Evolutionary conservation across 2,329 filamentous ascomycete species (phyloP).

Genomic region (Penicillium freii): DNA sequence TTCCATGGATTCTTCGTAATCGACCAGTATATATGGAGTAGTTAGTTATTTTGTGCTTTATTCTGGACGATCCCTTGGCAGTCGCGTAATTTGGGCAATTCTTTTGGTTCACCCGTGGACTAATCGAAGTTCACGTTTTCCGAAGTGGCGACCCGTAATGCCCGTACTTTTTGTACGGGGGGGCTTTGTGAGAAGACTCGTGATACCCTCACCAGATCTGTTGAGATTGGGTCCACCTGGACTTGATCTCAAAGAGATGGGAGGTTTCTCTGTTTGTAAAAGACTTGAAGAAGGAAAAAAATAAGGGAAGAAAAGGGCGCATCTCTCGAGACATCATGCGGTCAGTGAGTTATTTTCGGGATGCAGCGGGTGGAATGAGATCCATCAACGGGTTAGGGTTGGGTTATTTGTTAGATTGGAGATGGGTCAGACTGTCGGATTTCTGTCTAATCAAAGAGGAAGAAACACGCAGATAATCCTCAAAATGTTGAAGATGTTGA

Average conservation of each 20-base stretch:
- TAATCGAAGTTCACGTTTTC: constrained; percentile 2
- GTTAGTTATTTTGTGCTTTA: not conserved
- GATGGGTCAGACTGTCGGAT: not conserved
- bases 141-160: not conserved
- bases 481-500: not conserved
- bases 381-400: constrained; percentile 20
- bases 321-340: constrained; percentile 7
- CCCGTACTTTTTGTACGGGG: not conserved
- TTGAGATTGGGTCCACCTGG: not conserved
- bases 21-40: too few relatives aligned
- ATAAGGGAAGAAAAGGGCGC: not conserved
- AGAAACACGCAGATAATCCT: not conserved
- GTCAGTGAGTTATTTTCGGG: constrained; percentile 23
- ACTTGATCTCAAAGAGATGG: not conserved
- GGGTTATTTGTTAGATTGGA: constrained; percentile 4
- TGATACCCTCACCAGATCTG: constrained; percentile 5
- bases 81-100: constrained; percentile 5
- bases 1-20: not conserved
- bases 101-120: not conserved
- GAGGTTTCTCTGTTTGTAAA: not conserved
- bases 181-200: constrained; percentile 1
- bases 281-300: not conserved
- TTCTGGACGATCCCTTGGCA: constrained; percentile 3
- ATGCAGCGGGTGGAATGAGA: constrained; percentile 24
- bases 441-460: not conserved